Evolutionary conservation across 345 rosid species (phyloP).

Genomic region (Ricinus communis): DNA sequence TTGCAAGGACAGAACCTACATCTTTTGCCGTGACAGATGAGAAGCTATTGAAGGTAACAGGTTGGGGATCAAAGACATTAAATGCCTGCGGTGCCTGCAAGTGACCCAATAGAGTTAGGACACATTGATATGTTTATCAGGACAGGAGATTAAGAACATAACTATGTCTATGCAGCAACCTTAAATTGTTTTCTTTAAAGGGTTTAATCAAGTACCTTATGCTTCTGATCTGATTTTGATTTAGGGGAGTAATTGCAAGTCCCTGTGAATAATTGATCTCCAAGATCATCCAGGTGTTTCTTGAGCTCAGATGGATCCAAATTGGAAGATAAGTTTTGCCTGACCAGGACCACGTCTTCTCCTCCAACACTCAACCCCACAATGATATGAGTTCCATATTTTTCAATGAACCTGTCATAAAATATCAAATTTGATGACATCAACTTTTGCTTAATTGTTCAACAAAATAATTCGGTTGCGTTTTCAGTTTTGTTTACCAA

Average conservation of each 20-base stretch:
- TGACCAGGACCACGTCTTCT: conserved; percentile 63
- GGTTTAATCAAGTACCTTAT: conserved; percentile 41
- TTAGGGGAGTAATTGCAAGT: conserved; percentile 55
- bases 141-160: too few species aligned
- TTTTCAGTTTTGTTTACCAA: not conserved
- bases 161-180: too few species aligned
- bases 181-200: not conserved
- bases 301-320: conserved; percentile 58
- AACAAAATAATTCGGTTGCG: not conserved
- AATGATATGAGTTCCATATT: conserved; percentile 82
- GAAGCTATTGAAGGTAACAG: conserved; percentile 40
- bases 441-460: not conserved
- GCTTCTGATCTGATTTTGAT: conserved; percentile 34
- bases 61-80: conserved; percentile 60
- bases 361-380: conserved; percentile 86
- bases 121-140: too few species aligned
- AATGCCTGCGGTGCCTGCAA: conserved; percentile 76
- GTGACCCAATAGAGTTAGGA: not conserved
- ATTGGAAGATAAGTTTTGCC: conserved; percentile 63
- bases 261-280: conserved; percentile 79
- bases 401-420: conserved; percentile 72
- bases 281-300: conserved; percentile 65
- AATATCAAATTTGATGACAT: not conserved
- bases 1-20: conserved; percentile 42
- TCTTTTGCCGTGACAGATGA: conserved; percentile 52